phyloP scores from a whole-genome alignment of 805 yeast species.

The Starmerella gropengiesseri region DNA sequence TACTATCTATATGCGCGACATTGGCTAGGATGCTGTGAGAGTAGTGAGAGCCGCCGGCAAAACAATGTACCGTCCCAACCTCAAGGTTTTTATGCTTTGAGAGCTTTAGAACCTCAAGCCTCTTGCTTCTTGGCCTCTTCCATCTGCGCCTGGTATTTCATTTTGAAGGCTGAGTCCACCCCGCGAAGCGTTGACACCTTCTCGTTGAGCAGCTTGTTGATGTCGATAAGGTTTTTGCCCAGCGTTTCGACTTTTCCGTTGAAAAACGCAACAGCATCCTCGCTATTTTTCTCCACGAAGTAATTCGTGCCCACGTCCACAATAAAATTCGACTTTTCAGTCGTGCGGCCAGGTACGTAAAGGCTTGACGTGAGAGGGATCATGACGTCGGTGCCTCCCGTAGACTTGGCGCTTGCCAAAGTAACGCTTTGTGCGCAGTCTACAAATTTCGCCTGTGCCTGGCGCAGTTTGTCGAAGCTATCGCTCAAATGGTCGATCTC shows the following conservation, averaged over 20 bases:
- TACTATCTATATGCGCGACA: too few species aligned
- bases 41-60: too few species aligned
- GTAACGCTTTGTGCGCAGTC: slow-evolving; percentile 70
- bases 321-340: slow-evolving; percentile 55
- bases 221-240: slow-evolving; percentile 58
- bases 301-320: slow-evolving; percentile 97
- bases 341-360: slow-evolving; percentile 75
- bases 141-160: slow-evolving; percentile 16
- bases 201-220: slow-evolving; percentile 63
- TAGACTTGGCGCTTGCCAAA: slow-evolving; percentile 35
- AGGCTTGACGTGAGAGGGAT: slow-evolving; percentile 84
- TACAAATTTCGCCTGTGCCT: slow-evolving; percentile 70
- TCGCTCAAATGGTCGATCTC: slow-evolving; percentile 79
- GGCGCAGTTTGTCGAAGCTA: slow-evolving; percentile 69
- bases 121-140: slow-evolving; percentile 10
- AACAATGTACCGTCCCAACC: too few species aligned
- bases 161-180: slow-evolving; percentile 37
- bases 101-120: too few species aligned
- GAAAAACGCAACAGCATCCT: slow-evolving; percentile 62
- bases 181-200: slow-evolving; percentile 55
- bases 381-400: slow-evolving; percentile 45
- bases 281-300: slow-evolving; percentile 65
- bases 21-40: too few species aligned
- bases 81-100: too few species aligned
- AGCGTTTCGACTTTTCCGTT: slow-evolving; percentile 62